Conservation (phyloP, 306 rosid genomes). For the Vicia sativa region DNA sequence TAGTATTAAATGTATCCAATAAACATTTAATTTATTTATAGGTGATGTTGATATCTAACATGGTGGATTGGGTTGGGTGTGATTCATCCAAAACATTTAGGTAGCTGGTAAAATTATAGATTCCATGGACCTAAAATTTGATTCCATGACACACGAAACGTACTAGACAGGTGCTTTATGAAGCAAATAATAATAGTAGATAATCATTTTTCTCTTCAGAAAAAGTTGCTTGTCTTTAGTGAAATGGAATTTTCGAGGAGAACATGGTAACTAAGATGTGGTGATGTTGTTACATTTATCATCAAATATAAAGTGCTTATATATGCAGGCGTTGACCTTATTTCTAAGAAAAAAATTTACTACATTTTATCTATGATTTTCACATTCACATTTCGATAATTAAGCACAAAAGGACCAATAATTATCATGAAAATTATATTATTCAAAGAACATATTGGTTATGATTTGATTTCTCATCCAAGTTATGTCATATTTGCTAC, state of each 20-base stretch:
- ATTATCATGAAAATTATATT: background rate
- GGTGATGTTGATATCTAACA: no score
- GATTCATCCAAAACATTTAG: no score
- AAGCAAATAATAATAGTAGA: background rate
- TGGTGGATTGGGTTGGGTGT: no score
- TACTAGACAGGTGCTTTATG: background rate
- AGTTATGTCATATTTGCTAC: background rate
- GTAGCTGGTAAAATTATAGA: no score
- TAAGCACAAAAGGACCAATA: constrained; percentile 10
- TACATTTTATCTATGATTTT: constrained; percentile 15
- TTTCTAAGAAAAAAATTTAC: constrained; percentile 10
- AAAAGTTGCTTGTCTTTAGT: constrained; percentile 33
- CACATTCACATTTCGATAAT: constrained; percentile 6
- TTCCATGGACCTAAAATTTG: no score
- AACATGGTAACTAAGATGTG: constrained; percentile 6
- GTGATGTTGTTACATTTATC: background rate
- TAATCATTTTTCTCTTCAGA: constrained; percentile 26
- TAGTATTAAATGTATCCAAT: no score
- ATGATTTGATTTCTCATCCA: constrained; percentile 29
- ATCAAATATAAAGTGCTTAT: background rate
- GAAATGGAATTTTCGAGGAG: constrained; percentile 7
- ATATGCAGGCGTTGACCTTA: background rate
- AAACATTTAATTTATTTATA: no score
- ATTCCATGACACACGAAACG: no score
- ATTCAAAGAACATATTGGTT: constrained; percentile 4